Base-by-base conservation (phyloP, 305 asterid genomes). In the Galium porrigens region DNA sequence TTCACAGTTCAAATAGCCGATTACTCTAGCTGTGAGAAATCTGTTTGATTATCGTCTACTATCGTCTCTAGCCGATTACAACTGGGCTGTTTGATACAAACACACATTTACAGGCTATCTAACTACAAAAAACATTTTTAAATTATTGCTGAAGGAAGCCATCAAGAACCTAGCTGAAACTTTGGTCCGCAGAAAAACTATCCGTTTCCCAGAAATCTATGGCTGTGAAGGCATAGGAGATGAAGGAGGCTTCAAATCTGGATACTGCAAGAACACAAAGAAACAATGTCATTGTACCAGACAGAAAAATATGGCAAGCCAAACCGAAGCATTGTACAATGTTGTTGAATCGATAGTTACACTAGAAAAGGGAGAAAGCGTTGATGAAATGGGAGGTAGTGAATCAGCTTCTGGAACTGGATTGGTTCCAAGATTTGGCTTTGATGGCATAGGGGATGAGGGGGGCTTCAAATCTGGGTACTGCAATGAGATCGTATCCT, bases 201-300 rank as follows among this genome's bases (percentile, higher is more conserved):
- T 14, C 51, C 18, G 51, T 44, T 44, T 44, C 9, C 20, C 12
- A 22, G 46, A 58, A 53, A 56, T 64, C 77, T 80, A 89, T 64
- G 96, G 96, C 77, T 73, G 86, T 67, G 95, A 83, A 61, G 99
- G 96, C 63, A 83, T 89, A 10, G 96, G 99, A 0, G 96, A 92
- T 8, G 99, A 48, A 36, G 99, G 99, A 48, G 99, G 99, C 82
- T 85, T 92, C 78, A 65, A 82, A 75, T 92, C 99, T 44, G 96
- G 96, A 79, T 89, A 92, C 99, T 92, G 94, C 78, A 78, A 27
- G 20, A 5, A 44, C 33, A 55, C n/a, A 70, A 22, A 22, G 33
- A 64, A 8, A 55, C 11, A 42, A 11, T 56, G 37, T 11, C 34
- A 25, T 29, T 29, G 15, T 30, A 54, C 10, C 36, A 54, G 27